Base-by-base conservation (phyloP, 441 rosid genomes). In the Gossypium davidsonii region DNA sequence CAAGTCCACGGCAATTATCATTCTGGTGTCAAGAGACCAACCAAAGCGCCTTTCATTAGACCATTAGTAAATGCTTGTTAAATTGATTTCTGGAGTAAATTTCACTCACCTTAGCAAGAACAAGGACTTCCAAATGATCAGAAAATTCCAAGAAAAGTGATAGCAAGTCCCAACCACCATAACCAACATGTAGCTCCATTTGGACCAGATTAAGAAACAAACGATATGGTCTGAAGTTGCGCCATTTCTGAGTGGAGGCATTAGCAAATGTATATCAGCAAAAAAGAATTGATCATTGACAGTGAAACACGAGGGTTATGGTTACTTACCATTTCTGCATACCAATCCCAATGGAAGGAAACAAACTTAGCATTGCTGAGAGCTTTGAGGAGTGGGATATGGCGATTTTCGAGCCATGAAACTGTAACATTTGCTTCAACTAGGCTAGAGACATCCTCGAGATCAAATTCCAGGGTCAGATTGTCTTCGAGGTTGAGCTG, bases 271-370 rank as follows among this genome's bases (percentile, higher is more conserved):
- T 25, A 58, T 18, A 34, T 61, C 48, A 61, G 14, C 23, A 61
- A 61, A 34, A 17, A 44, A 0, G 26, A 42, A 64, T 20, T 7
- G 6, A 67, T 10, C 39, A 6, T 34, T 6, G 8, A 34, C 39
- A 1, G 39, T 6, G 39, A 34, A 34, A 34, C 39, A 6, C 39
- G 7, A 34, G 8, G 8, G 39, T 34, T 34, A 6, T 34, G 39
- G 39, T 34, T 67, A 3, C 58, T 49, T 17, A 67, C 71, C 58
- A 1, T 26, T 49, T n/a, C 8, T 49, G 44, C 0, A 67, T 4
- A 26, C 72, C 72, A 67, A 67, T 67, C 72, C 72, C 72, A 67
- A 2, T 67, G 3, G 25, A 67, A 15, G 44, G 71, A 67, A 51
- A 67, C 15, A 26, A 15, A 15, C 72, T 67, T 67, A 15, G 46